Percentiles rank a stretch among this genome's conserved stretches.
Evolutionary conservation across 768 basidiomycete genomes (phyloP).

Genomic region (Lactifluus pinguis): DNA sequence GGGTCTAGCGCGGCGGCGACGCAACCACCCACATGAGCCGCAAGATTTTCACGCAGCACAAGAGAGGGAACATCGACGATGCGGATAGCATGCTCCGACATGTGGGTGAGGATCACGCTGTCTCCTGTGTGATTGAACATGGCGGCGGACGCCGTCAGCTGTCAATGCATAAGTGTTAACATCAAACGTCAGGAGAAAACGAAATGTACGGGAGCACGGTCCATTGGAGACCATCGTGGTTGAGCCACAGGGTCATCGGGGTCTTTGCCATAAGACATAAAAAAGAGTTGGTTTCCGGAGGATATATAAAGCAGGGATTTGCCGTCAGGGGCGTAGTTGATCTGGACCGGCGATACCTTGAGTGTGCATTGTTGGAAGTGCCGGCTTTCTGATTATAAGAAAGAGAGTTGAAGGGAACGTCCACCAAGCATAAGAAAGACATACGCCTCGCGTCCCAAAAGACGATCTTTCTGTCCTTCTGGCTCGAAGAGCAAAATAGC

Average conservation of each 20-base stretch:
- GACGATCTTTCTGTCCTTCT: constrained; percentile 62
- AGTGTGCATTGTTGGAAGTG: constrained; percentile 49
- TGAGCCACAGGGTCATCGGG: constrained; percentile 36
- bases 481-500: constrained; percentile 70
- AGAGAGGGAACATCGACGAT: constrained; percentile 64
- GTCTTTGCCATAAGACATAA: constrained; percentile 48
- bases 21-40: constrained; percentile 78
- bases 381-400: constrained; percentile 50
- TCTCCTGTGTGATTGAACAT: constrained; percentile 73
- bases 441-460: constrained; percentile 83
- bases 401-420: background rate
- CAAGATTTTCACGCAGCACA: constrained; percentile 46
- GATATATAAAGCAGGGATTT: constrained; percentile 55
- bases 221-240: constrained; percentile 39
- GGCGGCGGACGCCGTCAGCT: constrained; percentile 54
- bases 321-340: constrained; percentile 67
- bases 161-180: background rate
- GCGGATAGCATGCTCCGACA: constrained; percentile 55
- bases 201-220: constrained; percentile 20
- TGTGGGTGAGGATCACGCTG: constrained; percentile 56
- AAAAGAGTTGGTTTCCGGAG: constrained; percentile 49
- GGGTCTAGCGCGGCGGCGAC: constrained; percentile 70
- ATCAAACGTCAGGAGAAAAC: background rate
- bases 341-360: constrained; percentile 55
- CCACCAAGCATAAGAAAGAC: constrained; percentile 19